Base-by-base conservation (phyloP, 2,329 filamentous ascomycete species). In the Calonectria multiphialidica region DNA sequence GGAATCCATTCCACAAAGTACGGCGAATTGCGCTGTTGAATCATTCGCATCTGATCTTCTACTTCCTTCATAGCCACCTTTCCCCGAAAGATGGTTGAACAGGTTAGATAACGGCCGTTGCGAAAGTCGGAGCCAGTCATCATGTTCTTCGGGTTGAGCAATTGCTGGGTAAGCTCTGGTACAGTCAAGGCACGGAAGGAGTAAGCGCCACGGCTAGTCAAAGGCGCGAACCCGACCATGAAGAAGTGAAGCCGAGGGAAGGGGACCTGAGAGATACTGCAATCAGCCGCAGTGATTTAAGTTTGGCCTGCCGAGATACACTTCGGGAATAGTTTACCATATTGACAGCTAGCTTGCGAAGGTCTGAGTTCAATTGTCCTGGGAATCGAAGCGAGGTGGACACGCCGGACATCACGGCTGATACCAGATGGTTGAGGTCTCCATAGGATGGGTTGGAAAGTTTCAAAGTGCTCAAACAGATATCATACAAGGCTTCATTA, bases 101-200 rank as follows among this genome's bases (percentile, higher is more conserved):
- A 99, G 81, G 97, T 99, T 83, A 99, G 93, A 91, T 99, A 99
- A 83, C 97, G 97, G 86, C 97, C 97, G 88, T 98, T 99, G 83
- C 97, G 95, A 95, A 99, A 99, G 90, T 99, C 97, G 77, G 96
- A 97, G 78, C 97, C 97, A 88, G 97, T 97, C 97, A 99, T 99
- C 96, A 99, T 99, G 93, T 99, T 99, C 95, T 98, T 99, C 83
- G 97, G 96, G 91, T 99, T 97, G 91, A 98, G 99, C 95, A 99
- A 98, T 88, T 99, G 97, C 91, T 99, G 97, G 83, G 97, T 98
- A 86, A 99, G 92, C 91, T 99, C 97, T 71, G 97, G 96, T 75
- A 99, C 97, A 83, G 93, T 96, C 86, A 98, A 94, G 79, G 97
- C 96, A 85, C 97, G 97, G 96, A 98, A 99, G 81, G 94, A 95